Evolutionary conservation across 768 basidiomycete genomes (phyloP).

Genomic region (Aureoboletus auriporus): DNA sequence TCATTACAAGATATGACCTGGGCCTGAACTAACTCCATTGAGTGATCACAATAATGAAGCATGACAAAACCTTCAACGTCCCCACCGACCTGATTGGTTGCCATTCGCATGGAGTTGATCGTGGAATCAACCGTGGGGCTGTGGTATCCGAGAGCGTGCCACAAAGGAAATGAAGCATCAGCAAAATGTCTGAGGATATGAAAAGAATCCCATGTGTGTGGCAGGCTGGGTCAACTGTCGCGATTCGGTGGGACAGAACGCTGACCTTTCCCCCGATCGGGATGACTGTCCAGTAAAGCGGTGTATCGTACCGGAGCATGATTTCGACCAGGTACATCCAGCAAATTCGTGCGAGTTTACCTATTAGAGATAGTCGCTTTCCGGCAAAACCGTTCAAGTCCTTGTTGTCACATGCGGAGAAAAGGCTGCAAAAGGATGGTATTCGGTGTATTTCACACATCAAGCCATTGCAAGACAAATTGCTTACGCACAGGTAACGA

Average conservation of each 20-base stretch:
- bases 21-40: conserved; percentile 7
- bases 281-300: conserved; percentile 5
- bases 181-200: conserved; percentile 15
- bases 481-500: neutral
- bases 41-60: conserved; percentile 3
- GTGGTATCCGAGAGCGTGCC: conserved; percentile 29
- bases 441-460: conserved; percentile 3
- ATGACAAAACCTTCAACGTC: conserved; percentile 3
- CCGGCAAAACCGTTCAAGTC: conserved; percentile 8
- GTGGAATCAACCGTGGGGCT: conserved; percentile 14
- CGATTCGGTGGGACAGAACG: neutral
- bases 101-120: conserved; percentile 2
- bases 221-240: neutral
- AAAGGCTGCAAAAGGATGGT: conserved; percentile 10
- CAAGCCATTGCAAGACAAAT: neutral
- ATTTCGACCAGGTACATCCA: conserved; percentile 21
- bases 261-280: conserved; percentile 1
- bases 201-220: conserved; percentile 4
- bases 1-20: neutral
- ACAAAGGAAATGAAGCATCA: conserved; percentile 24
- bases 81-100: conserved; percentile 3
- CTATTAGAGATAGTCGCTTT: conserved; percentile 7
- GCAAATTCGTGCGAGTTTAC: conserved; percentile 12
- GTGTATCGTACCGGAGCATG: conserved; percentile 13
- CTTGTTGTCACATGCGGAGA: conserved; percentile 14